Base-by-base conservation (phyloP, 345 rosid species). In the Capsella bursapastoris region DNA sequence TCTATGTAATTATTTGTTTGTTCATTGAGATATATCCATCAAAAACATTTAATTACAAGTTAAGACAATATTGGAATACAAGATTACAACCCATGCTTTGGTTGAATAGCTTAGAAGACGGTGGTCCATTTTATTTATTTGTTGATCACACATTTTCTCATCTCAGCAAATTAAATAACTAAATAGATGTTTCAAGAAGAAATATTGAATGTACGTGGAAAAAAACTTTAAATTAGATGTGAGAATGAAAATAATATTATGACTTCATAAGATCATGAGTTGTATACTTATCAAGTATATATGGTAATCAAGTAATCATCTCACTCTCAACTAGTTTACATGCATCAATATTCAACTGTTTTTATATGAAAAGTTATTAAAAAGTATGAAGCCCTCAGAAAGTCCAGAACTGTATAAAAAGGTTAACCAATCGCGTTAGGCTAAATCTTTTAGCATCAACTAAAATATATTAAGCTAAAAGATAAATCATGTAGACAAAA, bases 101-200 rank as follows among this genome's bases (percentile, higher is more conserved):
- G 47, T 31, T 72, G 50, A 45, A 47, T 64, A 44, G 47, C 29
- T 6, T 22, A 32, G 27, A 38, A 62, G 66, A 31, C 6, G 35
- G 70, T 34, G 70, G 64, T 5, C 64, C 64, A 47, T 48, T 73
- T 65, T 56, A 27, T 64, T 73, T 34, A n/a, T 7, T 56, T 64
- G 25, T 12, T 40, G 55, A 22, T 35, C 34, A 25, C 22, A 64
- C 71, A 55, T 44, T 44, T 45, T 28, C 49, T 15, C 48, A 37
- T 53, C 64, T 43, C 57, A 53, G 44, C 47, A 3, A 38, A 27
- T 28, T 3, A 8, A 7, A 37, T 31, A 57, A 57, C 60, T 44
- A 14, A 57, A 57, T 70, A 49, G 50, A 35, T 35, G 18, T 62
- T 35, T 48, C 22, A 47, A 13, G 22, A 47, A 13, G 22, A 35